phyloP scores from a whole-genome alignment of 176 grass and related monocot genomes.

The Triticum dicoccoides region DNA sequence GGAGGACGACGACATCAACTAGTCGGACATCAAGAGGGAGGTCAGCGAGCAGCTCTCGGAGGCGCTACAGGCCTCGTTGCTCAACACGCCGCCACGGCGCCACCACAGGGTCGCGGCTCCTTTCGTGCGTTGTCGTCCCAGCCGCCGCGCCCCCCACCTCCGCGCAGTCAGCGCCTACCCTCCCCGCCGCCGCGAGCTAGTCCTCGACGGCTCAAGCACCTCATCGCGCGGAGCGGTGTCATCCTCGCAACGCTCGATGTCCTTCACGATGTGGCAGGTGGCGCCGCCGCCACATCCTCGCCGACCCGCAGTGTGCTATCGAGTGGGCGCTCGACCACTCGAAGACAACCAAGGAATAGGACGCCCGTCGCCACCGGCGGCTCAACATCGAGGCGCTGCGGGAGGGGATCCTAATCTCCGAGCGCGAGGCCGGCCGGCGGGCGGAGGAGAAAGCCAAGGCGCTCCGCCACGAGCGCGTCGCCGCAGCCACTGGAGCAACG shows the following conservation, averaged over 20 bases:
- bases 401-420: neutral
- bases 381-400: neutral
- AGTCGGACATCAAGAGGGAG: neutral
- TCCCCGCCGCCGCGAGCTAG: neutral
- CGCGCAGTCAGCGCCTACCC: neutral
- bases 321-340: neutral
- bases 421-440: neutral
- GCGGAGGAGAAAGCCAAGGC: no score
- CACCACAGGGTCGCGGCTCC: neutral
- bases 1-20: neutral
- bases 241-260: neutral
- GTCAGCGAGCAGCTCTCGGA: neutral
- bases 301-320: neutral
- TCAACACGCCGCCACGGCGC: no score
- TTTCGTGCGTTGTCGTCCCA: neutral
- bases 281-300: neutral
- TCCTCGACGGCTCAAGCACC: neutral
- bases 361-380: neutral
- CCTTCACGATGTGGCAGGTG: neutral
- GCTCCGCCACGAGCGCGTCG: no score
- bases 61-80: neutral
- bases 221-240: neutral
- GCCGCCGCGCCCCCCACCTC: neutral
- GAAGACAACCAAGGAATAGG: neutral
- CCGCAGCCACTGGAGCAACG: no score